These are phyloP conservation scores for Gossypium aridum DNA, from an alignment of 441 rosid genomes.

Conservation along the genomic window DNA sequence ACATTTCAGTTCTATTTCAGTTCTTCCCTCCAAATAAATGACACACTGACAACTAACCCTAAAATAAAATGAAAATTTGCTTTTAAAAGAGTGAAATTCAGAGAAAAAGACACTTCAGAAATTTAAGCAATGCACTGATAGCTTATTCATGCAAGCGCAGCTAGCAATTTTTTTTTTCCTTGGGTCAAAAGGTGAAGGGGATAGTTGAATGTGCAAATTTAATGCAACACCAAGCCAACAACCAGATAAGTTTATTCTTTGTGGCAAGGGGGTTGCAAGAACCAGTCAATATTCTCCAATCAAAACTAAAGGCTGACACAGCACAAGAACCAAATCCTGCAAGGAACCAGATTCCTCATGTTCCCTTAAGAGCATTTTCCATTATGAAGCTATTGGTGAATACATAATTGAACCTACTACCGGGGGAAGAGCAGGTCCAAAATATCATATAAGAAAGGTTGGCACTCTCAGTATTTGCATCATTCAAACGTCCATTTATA, in stretches of 20 bases:
- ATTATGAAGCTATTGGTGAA: neutral
- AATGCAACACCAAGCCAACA: neutral
- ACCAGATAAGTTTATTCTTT: neutral
- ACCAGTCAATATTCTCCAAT: neutral
- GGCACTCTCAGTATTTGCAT: neutral
- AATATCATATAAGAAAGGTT: neutral
- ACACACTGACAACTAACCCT: neutral
- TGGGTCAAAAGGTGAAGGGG: neutral
- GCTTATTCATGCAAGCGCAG: neutral
- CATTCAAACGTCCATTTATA: neutral
- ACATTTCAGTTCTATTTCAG: neutral
- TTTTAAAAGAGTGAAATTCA: neutral
- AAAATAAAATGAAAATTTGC: neutral
- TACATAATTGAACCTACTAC: neutral
- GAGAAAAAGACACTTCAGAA: neutral
- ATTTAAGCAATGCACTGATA: neutral
- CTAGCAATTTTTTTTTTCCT: neutral
- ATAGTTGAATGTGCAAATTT: neutral
- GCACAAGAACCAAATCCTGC: neutral
- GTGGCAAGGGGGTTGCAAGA: neutral
- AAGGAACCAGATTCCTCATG: neutral
- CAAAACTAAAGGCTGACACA: neutral
- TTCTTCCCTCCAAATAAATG: neutral
- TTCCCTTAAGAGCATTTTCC: neutral
- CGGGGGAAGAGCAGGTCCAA: neutral